These are phyloP conservation scores for Hyphopichia burtonii DNA, from an alignment of 1,139 yeast species.

Conservation along the genomic window DNA sequence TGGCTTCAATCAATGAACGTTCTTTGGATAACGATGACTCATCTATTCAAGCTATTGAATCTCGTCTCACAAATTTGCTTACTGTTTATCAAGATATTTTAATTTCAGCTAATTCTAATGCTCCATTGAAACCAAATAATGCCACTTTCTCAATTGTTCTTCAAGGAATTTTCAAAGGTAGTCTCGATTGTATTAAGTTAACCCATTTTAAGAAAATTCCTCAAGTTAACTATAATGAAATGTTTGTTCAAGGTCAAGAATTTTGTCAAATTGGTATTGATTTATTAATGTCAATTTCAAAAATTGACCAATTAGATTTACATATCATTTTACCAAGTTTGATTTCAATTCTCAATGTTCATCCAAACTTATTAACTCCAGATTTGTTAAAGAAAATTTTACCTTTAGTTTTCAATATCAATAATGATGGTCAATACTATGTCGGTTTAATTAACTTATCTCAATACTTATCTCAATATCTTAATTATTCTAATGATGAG, in stretches of 20 bases:
- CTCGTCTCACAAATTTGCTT: constrained; percentile 53
- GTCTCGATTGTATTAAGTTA: constrained; percentile 29
- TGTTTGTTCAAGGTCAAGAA: constrained; percentile 52
- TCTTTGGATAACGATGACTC: constrained; percentile 22
- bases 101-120: constrained; percentile 6
- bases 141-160: constrained; percentile 56
- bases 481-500: constrained; percentile 10
- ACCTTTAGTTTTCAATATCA: neutral
- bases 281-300: constrained; percentile 48
- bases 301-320: constrained; percentile 26
- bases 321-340: constrained; percentile 25
- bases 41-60: constrained; percentile 29
- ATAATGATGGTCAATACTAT: constrained; percentile 11
- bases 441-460: constrained; percentile 23
- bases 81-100: constrained; percentile 69
- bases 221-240: constrained; percentile 20
- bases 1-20: constrained; percentile 32
- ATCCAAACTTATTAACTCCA: constrained; percentile 27
- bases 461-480: constrained; percentile 16
- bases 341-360: constrained; percentile 21
- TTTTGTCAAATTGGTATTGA: constrained; percentile 65
- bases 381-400: constrained; percentile 19
- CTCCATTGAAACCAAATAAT: constrained; percentile 50
- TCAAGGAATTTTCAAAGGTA: constrained; percentile 49
- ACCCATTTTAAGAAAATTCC: constrained; percentile 8